Conservation (phyloP, 331 rosid genomes). For the Quercus phellos region DNA sequence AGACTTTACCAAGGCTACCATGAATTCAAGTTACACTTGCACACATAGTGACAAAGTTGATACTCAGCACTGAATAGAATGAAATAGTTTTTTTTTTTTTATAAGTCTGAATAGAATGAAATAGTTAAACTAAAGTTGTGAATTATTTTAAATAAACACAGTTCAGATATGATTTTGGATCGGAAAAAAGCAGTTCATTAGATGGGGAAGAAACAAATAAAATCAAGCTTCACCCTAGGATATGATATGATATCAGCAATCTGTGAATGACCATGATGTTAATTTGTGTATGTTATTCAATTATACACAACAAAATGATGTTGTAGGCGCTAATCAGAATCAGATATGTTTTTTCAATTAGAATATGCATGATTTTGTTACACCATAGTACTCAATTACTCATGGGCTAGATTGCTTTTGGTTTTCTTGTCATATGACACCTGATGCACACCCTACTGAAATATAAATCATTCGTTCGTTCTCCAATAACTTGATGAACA, state of each 20-base stretch:
- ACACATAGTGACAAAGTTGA: neutral
- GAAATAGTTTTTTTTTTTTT: too few species aligned
- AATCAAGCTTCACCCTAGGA: neutral
- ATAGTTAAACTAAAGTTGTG: neutral
- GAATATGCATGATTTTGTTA: neutral
- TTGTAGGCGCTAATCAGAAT: neutral
- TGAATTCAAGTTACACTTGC: neutral
- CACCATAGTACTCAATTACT: neutral
- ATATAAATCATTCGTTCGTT: neutral
- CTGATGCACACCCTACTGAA: neutral
- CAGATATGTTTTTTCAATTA: neutral
- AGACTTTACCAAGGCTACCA: slow-evolving; percentile 19
- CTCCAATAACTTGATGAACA: neutral
- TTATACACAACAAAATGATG: neutral
- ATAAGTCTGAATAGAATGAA: neutral
- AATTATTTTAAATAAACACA: neutral
- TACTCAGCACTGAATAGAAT: neutral
- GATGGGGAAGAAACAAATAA: neutral
- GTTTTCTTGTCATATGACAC: neutral
- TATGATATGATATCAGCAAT: neutral
- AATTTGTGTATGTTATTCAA: neutral
- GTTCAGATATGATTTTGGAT: neutral
- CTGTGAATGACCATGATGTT: neutral
- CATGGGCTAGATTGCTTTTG: neutral
- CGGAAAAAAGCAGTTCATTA: neutral